These are phyloP conservation scores for Rhodotorula sp. DNA, from an alignment of 1,284 basidiomycete species.

Conservation along the genomic window DNA sequence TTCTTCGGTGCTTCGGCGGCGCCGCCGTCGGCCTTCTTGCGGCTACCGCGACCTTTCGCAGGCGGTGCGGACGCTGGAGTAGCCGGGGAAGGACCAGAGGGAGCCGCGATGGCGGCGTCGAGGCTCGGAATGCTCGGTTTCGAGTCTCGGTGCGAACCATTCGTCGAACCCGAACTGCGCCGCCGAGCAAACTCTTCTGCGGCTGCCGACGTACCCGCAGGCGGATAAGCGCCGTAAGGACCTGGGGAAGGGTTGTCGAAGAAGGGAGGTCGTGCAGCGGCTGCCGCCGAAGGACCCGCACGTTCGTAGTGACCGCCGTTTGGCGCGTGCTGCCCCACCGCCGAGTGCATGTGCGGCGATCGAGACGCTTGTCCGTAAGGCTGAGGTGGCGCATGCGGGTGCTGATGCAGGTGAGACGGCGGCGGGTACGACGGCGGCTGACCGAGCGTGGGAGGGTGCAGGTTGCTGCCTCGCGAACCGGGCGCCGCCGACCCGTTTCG, in stretches of 20 bases:
- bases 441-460: neutral
- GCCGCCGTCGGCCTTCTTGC: constrained; percentile 22
- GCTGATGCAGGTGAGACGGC: neutral
- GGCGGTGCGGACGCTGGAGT: neutral
- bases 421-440: constrained; percentile 9
- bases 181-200: constrained; percentile 20
- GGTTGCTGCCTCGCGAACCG: neutral
- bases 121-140: neutral
- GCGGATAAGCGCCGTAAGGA: constrained; percentile 18
- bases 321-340: neutral
- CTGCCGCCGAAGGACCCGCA: neutral
- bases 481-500: neutral
- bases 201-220: neutral
- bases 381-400: constrained; percentile 9
- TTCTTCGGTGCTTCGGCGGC: constrained; percentile 20
- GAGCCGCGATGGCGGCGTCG: neutral
- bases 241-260: constrained; percentile 21
- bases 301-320: neutral
- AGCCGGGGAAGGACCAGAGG: neutral
- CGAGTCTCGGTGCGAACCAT: constrained; percentile 7
- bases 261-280: constrained; percentile 1
- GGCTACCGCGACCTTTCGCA: constrained; percentile 10
- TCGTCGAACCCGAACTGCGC: constrained; percentile 28
- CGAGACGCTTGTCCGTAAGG: neutral
- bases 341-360: neutral